A percentile compares a stretch with the other conserved stretches of the same genome.
Conservation (phyloP, 2,329 filamentous ascomycete species). For the Cladosporium cucumerinum region DNA sequence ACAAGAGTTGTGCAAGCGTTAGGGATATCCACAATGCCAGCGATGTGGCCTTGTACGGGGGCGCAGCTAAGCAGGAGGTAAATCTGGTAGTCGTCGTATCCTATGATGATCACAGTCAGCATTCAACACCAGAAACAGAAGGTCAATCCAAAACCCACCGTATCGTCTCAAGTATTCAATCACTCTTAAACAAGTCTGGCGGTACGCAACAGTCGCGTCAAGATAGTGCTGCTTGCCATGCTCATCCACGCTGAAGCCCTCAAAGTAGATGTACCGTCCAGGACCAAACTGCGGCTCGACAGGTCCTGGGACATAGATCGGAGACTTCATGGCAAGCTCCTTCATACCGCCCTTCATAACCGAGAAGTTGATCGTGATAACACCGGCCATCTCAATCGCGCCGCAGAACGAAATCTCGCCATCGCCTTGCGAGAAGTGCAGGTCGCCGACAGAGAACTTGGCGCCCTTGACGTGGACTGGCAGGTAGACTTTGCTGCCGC, state of each 20-base stretch:
- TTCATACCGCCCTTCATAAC: slow-evolving; percentile 79
- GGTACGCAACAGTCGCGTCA: slow-evolving; percentile 81
- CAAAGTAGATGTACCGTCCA: slow-evolving; percentile 76
- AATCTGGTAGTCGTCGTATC: slow-evolving; percentile 70
- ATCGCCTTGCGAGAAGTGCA: slow-evolving; percentile 85
- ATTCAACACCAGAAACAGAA: background rate
- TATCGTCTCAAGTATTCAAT: slow-evolving; percentile 76
- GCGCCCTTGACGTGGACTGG: slow-evolving; percentile 83
- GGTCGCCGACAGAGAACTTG: slow-evolving; percentile 85
- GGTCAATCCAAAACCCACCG: slow-evolving; percentile 42
- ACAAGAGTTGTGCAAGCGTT: slow-evolving; percentile 85
- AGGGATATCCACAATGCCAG: slow-evolving; percentile 85
- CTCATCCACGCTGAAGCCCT: slow-evolving; percentile 87
- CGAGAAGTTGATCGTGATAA: slow-evolving; percentile 86
- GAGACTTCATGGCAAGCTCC: slow-evolving; percentile 72
- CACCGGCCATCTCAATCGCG: slow-evolving; percentile 90
- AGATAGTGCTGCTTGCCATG: slow-evolving; percentile 85
- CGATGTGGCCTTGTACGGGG: slow-evolving; percentile 82
- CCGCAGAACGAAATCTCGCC: slow-evolving; percentile 75
- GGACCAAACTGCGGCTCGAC: slow-evolving; percentile 87
- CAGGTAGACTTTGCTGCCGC: slow-evolving; percentile 78
- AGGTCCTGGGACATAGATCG: slow-evolving; percentile 81
- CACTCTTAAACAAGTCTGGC: slow-evolving; percentile 72
- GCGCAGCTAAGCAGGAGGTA: slow-evolving; percentile 84
- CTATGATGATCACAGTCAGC: slow-evolving; percentile 24